Base-by-base conservation (phyloP, 805 yeast genomes). In the Candida tibetensis region DNA sequence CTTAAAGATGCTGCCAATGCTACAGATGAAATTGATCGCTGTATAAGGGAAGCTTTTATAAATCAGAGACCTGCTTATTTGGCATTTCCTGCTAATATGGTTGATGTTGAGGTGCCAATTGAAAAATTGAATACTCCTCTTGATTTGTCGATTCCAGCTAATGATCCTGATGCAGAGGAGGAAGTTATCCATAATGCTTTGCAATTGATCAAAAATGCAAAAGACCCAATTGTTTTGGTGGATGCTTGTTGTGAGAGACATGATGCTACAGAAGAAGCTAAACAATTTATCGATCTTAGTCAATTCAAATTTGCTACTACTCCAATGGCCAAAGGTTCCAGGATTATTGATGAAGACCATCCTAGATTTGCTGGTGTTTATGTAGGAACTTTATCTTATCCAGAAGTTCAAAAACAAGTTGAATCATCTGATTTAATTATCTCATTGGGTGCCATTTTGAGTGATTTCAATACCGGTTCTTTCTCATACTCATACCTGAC, bases 401-500 rank as follows among this genome's bases (percentile, higher is more conserved):
- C 57, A 2, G 44, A 35, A 7, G 60, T 53, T n/a, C 47, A 49
- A 36, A 33, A 44, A 13, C 34, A 43, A 3, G 51, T 55, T 8
- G 60, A 55, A 19, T 36, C 39, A 8, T 44, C 57, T 2, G 60
- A 55, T 30, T 44, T 55, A 41, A 39, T 53, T 14, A 33, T 55
- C 9, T 52, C 54, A 3, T 37, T 51, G n/a, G 60, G 60, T 14
- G 55, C 57, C 3, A 37, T 53, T 23, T 45, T 53, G 28, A 44
- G 51, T 31, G 55, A 53, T 36, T 52, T 53, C 48, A 52, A 50
- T 40, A 53, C 60, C 12, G 55, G 57, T 10, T 47, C 55, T 8
- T 53, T 53, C 36, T 47, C 51, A 12, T 53, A 51, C 32, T 41
- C 50, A 2, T 55, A 44, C 36, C 32, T 34, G n/a, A 50, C 54